Conservation (phyloP, 768 basidiomycete genomes). For the Termitomyces bulborhizus region DNA sequence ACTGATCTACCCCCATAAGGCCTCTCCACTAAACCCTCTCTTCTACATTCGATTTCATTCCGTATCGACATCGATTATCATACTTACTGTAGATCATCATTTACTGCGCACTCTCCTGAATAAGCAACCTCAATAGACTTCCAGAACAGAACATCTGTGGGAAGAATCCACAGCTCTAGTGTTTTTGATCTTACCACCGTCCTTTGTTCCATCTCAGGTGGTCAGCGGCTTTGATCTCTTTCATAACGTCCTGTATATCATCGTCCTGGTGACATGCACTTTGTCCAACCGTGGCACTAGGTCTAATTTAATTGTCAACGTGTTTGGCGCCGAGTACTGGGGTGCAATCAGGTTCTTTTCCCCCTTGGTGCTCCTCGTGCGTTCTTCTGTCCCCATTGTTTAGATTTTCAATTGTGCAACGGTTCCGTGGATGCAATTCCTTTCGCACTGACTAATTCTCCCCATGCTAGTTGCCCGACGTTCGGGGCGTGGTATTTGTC, state of each 20-base stretch:
- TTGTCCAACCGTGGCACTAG: constrained; percentile 4
- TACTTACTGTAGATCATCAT: not conserved
- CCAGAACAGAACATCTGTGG: not conserved
- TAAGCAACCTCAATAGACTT: not conserved
- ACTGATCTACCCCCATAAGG: constrained; percentile 7
- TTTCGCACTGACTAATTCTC: not conserved
- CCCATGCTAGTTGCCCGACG: not conserved
- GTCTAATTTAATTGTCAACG: constrained; percentile 12
- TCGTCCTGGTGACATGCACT: not conserved
- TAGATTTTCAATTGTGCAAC: not conserved
- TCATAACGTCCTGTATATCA: not conserved
- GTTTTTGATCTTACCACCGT: not conserved
- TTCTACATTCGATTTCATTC: not conserved
- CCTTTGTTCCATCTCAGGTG: not conserved
- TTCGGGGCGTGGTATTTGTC: constrained; percentile 5
- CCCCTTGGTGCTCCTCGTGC: not conserved
- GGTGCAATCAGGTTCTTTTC: constrained; percentile 1
- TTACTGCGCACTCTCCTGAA: not conserved
- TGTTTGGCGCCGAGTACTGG: constrained; percentile 10
- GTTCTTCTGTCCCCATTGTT: not conserved
- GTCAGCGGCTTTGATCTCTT: not conserved
- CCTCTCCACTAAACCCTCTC: not conserved
- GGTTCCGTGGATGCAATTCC: not conserved
- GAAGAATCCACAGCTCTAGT: not conserved
- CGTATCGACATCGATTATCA: constrained; percentile 4